Base-by-base conservation (phyloP, 768 basidiomycete genomes). In the Calocybe indica region DNA sequence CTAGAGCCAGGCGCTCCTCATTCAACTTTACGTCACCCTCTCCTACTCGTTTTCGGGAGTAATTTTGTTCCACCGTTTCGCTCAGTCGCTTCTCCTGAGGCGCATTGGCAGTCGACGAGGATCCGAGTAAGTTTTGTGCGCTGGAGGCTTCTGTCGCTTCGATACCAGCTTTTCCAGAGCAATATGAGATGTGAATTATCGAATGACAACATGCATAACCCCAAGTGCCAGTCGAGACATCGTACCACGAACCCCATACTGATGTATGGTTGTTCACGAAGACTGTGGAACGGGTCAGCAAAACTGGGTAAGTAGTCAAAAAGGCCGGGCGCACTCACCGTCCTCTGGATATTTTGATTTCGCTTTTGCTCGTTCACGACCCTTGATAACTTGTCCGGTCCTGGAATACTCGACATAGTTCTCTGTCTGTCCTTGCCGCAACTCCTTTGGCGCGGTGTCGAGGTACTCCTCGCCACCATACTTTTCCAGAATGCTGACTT, bases 181-280 rank as follows among this genome's bases (percentile, higher is more conserved):
- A 97, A 62, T 97, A 97, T 12, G 94, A 94, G 43, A 88, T 69
- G 57, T 92, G 86, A 29, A 92, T 71, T 39, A 60, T 74, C 7
- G 92, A 93, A 60, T 96, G 94, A 60, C 96, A 99, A 64, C 96
- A 99, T 28, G 80, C 85, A 64, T 86, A 99, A 34, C 96, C 96
- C 96, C 96, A 99, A 50, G 71, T 60, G 10, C 83, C 80, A 2
- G 77, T 74, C 9, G 78, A 69, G 11, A 70, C 51, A 54, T 89
- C 83, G 62, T 89, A 98, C 83, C 84, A 98, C 38, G 96, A 99
- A 39, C 96, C 96, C 96, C 96, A 99, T n/a, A 97, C 84, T 5
- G 82, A 73, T 0, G 87, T 92, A 59, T 99, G 96, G 60, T 99
- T 99, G 65, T 93, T 94, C 58, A 88, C 70, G 56, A 79, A 85